Evolutionary conservation across 192 early-diverging fungal species (phyloP).

Genomic region (Backusella mclennaniae): DNA sequence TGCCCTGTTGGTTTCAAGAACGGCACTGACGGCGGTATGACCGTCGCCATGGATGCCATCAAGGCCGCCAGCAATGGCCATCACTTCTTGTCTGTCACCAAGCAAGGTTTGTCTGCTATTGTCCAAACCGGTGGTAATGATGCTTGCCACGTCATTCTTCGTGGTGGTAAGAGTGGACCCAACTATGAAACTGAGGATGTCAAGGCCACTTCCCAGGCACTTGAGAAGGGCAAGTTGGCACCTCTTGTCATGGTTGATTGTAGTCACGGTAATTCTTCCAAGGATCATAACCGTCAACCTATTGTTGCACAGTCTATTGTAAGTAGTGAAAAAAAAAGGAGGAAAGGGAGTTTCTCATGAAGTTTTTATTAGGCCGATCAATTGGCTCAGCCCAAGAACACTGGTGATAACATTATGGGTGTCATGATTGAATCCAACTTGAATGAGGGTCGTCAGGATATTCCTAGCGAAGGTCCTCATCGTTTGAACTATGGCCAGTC

Average conservation of each 20-base stretch:
- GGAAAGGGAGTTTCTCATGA: not conserved
- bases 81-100: slow-evolving; percentile 83
- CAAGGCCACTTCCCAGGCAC: slow-evolving; percentile 49
- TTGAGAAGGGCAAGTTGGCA: slow-evolving; percentile 59
- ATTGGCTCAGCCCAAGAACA: slow-evolving; percentile 56
- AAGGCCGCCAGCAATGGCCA: slow-evolving; percentile 77
- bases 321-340: not conserved
- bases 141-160: slow-evolving; percentile 90
- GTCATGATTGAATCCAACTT: slow-evolving; percentile 97
- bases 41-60: slow-evolving; percentile 93
- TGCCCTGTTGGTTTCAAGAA: slow-evolving; percentile 84
- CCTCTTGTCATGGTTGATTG: slow-evolving; percentile 89
- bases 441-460: slow-evolving; percentile 70
- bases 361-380: slow-evolving; percentile 41
- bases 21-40: slow-evolving; percentile 75
- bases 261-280: slow-evolving; percentile 93
- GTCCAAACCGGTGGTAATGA: slow-evolving; percentile 89
- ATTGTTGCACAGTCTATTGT: slow-evolving; percentile 59
- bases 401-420: slow-evolving; percentile 76
- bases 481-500: slow-evolving; percentile 83
- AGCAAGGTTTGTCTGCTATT: slow-evolving; percentile 83
- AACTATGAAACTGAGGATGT: slow-evolving; percentile 86
- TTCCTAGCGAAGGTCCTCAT: slow-evolving; percentile 71
- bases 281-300: slow-evolving; percentile 83
- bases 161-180: slow-evolving; percentile 84